Conservation (phyloP, 192 early-diverging fungal genomes). For the Phlyctochytrium arcticum region DNA sequence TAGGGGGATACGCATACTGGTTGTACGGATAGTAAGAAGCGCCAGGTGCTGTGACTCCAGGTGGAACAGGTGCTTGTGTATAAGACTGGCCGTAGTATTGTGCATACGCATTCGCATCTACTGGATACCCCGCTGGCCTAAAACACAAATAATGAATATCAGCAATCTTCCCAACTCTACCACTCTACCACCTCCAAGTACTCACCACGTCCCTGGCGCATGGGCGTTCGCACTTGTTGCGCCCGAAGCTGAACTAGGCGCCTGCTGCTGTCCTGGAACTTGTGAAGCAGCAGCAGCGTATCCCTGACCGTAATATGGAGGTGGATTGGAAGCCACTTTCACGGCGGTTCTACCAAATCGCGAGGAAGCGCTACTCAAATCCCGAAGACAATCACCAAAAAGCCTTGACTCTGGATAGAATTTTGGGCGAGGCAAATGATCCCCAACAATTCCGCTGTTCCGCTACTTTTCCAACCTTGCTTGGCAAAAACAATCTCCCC, state of each 20-base stretch:
- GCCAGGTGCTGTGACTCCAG: neutral
- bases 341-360: no score
- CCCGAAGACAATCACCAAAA: no score
- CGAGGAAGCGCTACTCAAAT: no score
- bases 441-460: no score
- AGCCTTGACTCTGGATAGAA: no score
- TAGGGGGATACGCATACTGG: neutral
- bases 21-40: no score
- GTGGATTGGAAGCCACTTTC: neutral
- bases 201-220: neutral
- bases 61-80: neutral
- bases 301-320: neutral
- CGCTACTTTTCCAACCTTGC: no score
- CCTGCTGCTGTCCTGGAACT: neutral
- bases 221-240: neutral
- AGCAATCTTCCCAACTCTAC: no score
- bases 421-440: no score
- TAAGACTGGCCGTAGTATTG: slow-evolving; percentile 6
- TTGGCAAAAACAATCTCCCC: no score
- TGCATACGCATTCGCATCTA: slow-evolving; percentile 5
- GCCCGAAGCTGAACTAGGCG: neutral
- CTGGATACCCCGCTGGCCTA: neutral
- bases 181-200: neutral
- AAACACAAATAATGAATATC: no score
- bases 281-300: neutral